Conservation (phyloP, 345 rosid species). For the Tarenaya hassleriana region DNA sequence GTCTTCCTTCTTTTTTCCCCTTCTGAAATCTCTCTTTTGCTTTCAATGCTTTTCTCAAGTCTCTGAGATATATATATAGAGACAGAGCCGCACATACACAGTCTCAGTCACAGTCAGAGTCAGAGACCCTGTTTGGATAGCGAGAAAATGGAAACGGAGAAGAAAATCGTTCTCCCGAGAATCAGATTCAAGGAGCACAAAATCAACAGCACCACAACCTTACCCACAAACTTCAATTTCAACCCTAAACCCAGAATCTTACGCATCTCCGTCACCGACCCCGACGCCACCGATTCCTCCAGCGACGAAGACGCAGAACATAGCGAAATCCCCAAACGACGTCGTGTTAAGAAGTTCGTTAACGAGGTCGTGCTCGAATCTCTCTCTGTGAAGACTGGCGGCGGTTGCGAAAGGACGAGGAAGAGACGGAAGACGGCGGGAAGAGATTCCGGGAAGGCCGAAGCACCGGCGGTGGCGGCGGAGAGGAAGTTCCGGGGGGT, state of each 20-base stretch:
- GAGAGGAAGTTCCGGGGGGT: slow-evolving; percentile 81
- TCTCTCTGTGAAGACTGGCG: slow-evolving; percentile 12
- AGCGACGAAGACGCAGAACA: slow-evolving; percentile 59
- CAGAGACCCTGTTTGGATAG: not conserved
- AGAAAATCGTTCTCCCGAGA: slow-evolving; percentile 19
- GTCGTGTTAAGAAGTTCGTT: slow-evolving; percentile 55
- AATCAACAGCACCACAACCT: slow-evolving; percentile 29
- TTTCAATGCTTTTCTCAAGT: slow-evolving; percentile 33
- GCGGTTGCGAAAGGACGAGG: not conserved
- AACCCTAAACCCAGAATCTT: slow-evolving; percentile 41
- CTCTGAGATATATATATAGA: slow-evolving; percentile 16
- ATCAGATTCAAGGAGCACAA: slow-evolving; percentile 52
- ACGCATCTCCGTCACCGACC: slow-evolving; percentile 76
- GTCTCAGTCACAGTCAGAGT: slow-evolving; percentile 18
- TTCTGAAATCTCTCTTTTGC: slow-evolving; percentile 15
- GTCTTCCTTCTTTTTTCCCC: slow-evolving; percentile 31
- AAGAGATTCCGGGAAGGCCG: slow-evolving; percentile 5
- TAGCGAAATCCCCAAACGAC: slow-evolving; percentile 25
- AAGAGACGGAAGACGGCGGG: slow-evolving; percentile 12
- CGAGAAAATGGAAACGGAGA: slow-evolving; percentile 21
- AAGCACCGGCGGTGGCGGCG: slow-evolving; percentile 11
- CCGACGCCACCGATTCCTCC: slow-evolving; percentile 91
- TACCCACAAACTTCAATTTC: slow-evolving; percentile 2
- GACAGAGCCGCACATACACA: too few relatives aligned
- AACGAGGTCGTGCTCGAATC: slow-evolving; percentile 54